A percentile compares a stretch with the other conserved stretches of the same genome.
Evolutionary conservation across 177 flowering plant species (phyloP).

Genomic region (Vitis hybrid): DNA sequence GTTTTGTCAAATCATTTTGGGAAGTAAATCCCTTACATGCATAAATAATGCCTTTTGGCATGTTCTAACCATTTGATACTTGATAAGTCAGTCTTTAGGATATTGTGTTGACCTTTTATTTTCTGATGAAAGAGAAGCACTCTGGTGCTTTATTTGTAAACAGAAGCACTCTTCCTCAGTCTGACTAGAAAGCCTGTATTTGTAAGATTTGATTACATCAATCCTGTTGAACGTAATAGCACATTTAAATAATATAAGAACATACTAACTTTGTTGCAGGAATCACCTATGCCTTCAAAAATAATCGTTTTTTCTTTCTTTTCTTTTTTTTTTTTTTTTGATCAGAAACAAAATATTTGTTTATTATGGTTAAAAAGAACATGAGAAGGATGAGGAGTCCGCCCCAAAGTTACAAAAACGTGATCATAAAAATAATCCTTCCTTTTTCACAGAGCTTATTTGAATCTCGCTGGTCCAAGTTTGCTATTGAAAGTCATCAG

Average conservation of each 20-base stretch:
- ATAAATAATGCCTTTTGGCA: background rate
- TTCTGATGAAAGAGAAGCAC: constrained; percentile 53
- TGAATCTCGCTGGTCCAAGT: constrained; percentile 70
- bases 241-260: background rate
- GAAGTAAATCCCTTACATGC: constrained; percentile 44
- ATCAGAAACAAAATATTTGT: no score
- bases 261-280: constrained; percentile 46
- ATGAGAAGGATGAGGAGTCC: no score
- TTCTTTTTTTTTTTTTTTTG: no score
- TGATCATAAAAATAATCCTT: background rate
- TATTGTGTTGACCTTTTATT: constrained; percentile 2
- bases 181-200: constrained; percentile 45
- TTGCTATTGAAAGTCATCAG: constrained; percentile 79
- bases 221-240: background rate
- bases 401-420: no score
- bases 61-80: no score
- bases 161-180: constrained; percentile 56
- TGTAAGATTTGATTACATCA: constrained; percentile 50
- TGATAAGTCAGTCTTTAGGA: no score
- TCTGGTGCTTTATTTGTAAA: constrained; percentile 2
- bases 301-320: constrained; percentile 11
- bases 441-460: constrained; percentile 63
- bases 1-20: constrained; percentile 44
- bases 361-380: no score
- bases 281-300: constrained; percentile 89